These are phyloP conservation scores for Triadica sebifera DNA, from an alignment of 345 rosid genomes.

Conservation along the genomic window DNA sequence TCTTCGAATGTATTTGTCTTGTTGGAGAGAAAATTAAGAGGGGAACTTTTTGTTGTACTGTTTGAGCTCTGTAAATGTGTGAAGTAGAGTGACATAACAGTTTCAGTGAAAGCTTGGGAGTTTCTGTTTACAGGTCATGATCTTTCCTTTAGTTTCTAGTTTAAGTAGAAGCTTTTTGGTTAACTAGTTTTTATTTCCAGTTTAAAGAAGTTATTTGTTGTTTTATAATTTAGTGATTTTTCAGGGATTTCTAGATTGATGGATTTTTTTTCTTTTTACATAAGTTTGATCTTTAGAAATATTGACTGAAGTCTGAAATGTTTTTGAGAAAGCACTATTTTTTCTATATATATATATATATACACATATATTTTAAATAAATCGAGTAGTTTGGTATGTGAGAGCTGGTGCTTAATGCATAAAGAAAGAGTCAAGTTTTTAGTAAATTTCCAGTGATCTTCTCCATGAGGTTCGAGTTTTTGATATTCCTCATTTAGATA, in stretches of 20 bases:
- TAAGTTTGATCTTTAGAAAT: conserved; percentile 1
- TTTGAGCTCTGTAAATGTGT: conserved; percentile 37
- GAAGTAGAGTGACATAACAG: conserved; percentile 20
- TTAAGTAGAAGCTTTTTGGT: not conserved
- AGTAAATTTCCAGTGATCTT: not conserved
- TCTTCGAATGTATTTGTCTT: not conserved
- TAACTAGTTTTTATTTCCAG: conserved; percentile 2
- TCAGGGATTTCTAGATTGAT: not conserved
- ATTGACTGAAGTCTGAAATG: no score
- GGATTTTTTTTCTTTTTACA: no score
- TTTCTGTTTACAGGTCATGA: conserved; percentile 54
- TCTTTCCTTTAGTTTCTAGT: conserved; percentile 18
- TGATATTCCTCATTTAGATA: not conserved
- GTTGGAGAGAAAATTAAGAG: not conserved
- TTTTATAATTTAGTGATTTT: not conserved
- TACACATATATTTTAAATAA: no score
- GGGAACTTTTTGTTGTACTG: conserved; percentile 21
- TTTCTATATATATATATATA: not conserved
- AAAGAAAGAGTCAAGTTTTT: not conserved
- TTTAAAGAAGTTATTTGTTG: not conserved
- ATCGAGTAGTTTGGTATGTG: not conserved
- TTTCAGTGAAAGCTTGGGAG: conserved; percentile 19
- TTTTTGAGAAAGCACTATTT: not conserved
- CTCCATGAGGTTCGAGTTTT: not conserved
- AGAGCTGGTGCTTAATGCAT: not conserved